Evolutionary conservation across 371 early-diverging fungal genomes (phyloP), one percentile per base, ranked within the genome.

Genomic region (Mucor plumbeus): DNA sequence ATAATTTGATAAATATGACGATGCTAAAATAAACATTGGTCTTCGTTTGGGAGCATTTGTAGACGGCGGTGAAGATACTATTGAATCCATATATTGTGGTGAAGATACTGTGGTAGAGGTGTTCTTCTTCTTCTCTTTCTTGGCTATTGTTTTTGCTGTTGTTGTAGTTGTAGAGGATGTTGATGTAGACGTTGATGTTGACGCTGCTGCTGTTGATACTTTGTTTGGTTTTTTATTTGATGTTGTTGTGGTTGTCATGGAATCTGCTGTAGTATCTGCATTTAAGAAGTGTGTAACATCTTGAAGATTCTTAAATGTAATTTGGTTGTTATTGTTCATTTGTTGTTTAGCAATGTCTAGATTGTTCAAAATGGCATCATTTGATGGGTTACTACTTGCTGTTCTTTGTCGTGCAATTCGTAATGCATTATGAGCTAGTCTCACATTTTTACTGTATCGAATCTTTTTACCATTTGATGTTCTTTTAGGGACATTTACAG

Each of bases 401-500:
- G 68, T 70, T 31, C 74, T 47, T 55, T 81, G 75, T 0, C 79
- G 71, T n/a, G 79, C 73, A 62, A 71, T 73, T 4, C 81, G 69
- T 3, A 78, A 65, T 7, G 77, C 79, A 57, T 67, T 73, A 26
- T 81, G 81, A 0, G 81, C 81, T 47, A 76, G 47, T 64, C 75
- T 53, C 6, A 64, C 69, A 41, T 81, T 78, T 48, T 76, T 81
- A 50, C 77, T 81, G 47, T 81, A 81, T 17, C 79, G 73, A 59
- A 81, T 81, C 17, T 69, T 72, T 67, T 78, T 78, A 34, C 81
- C 81, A 41, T 78, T 76, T n/a, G 70, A 61, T 1, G 81, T 68
- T 34, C 81, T 56, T 62, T 81, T 81, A 1, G 81, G 81, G 19
- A 63, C 71, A 19, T 71, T 67, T 15, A 55, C 60, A 35, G 71